Evolutionary conservation across 106 monocot genomes (phyloP), one percentile per base, ranked within the genome.

Genomic region (Platanthera guangdongensis): DNA sequence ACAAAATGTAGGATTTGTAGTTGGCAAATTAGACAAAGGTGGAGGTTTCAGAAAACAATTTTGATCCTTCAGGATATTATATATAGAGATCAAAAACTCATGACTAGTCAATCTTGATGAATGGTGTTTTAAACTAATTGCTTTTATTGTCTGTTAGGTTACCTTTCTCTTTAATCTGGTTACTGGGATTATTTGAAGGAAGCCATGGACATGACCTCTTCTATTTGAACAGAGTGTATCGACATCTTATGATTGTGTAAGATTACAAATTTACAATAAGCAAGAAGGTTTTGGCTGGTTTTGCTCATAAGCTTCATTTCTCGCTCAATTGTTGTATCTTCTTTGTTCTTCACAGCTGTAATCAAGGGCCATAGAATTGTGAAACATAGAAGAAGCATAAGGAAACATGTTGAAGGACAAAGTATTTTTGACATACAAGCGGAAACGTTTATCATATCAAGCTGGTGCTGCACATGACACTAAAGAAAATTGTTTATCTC

Each of bases 371-470:
- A 48, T 39, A 39, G 45, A 70, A 48, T 48, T 70, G 4, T 5
- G 47, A 47, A 47, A 70, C 47, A 48, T 12, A 6, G 13, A 16
- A 30, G 3, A 53, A 39, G 53, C 32, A 22, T 5, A 67, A 13
- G n/a, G n/a, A 13, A 51, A 21, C 50, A 72, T 72, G 72, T 72
- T 21, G 22, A 51, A 6, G 7, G 72, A 72, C 18, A 72, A 72
- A 72, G 72, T 72, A 19, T 51, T 72, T 72, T 72, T 72, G 72
- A 72, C 72, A 51, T 72, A 72, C 72, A 72, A 72, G 72, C 51
- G 72, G 72, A 72, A 72, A 72, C 50, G 72, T 8, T 51, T 51
- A 6, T 51, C 51, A 3, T 72, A 14, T 72, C 72, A 50, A 51
- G 21, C 72, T 16, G 72, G 51, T 51, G 6, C 51, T 51, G 10